Percentiles rank a stretch among this genome's conserved stretches.
Conservation (phyloP, 176 grass and related monocot genomes). For the Eleusine coracana region DNA sequence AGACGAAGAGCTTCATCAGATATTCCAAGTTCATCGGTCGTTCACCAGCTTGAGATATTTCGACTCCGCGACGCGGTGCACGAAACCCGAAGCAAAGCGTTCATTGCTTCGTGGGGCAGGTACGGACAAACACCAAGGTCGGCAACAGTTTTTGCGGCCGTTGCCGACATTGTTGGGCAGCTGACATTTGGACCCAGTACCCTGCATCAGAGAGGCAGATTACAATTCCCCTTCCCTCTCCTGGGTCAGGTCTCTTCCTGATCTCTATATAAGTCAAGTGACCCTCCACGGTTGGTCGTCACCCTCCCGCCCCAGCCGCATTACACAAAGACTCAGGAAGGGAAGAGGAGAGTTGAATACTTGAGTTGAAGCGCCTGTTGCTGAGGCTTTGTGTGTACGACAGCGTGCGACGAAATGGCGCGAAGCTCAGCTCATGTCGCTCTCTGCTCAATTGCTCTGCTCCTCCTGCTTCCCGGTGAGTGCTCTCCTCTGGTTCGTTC, state of each 20-base stretch:
- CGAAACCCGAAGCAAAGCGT: not conserved
- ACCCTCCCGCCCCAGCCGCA: not conserved
- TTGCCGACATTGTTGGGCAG: constrained; percentile 8
- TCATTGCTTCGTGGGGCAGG: not conserved
- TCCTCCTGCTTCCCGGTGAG: constrained; percentile 51
- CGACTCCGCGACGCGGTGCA: not conserved
- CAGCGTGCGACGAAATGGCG: constrained; percentile 14
- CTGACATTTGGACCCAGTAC: not conserved
- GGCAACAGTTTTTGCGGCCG: not conserved
- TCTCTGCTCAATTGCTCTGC: constrained; percentile 40
- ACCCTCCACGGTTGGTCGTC: not conserved
- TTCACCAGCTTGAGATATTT: not conserved
- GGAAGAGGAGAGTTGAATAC: not conserved
- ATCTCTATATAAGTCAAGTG: constrained; percentile 24
- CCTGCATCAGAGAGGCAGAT: not conserved
- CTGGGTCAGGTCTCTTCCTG: not conserved
- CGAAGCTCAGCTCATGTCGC: constrained; percentile 31
- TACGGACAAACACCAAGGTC: constrained; percentile 33
- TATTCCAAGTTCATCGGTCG: not conserved
- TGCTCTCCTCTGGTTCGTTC: not conserved
- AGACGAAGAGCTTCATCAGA: not conserved
- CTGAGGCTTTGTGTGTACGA: not conserved
- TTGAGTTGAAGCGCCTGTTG: constrained; percentile 8
- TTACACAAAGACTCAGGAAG: not conserved
- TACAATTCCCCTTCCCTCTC: not conserved